Evolutionary conservation across 2,329 filamentous ascomycete species (phyloP).

Genomic region (Epichloe uncinata): DNA sequence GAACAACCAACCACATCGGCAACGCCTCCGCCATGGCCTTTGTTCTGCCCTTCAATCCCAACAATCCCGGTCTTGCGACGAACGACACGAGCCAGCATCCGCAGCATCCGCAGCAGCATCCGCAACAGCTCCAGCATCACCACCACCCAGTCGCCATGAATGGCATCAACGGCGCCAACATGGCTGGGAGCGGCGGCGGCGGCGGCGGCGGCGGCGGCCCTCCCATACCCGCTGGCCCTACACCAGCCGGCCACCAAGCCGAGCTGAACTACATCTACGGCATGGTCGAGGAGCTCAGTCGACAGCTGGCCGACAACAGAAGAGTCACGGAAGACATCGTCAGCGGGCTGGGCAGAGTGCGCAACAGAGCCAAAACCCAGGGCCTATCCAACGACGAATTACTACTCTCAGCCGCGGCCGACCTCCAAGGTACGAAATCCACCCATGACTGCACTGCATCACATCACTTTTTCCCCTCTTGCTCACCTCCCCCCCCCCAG

Average conservation of each 20-base stretch:
- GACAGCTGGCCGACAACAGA: constrained; percentile 48
- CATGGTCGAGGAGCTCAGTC: constrained; percentile 54
- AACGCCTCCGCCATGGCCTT: constrained; percentile 7
- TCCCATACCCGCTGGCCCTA: constrained; percentile 34
- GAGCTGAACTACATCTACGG: constrained; percentile 56
- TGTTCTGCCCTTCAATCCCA: not conserved
- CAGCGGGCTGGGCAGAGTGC: constrained; percentile 46
- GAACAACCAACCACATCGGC: not conserved
- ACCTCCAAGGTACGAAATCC: constrained; percentile 36
- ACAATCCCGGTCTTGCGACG: not conserved
- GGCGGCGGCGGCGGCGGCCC: constrained; percentile 11
- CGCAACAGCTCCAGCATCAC: constrained; percentile 2
- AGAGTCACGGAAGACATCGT: constrained; percentile 51
- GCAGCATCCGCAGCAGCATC: constrained; percentile 3
- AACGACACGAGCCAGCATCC: constrained; percentile 1
- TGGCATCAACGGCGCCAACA: constrained; percentile 34
- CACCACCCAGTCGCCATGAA: constrained; percentile 26
- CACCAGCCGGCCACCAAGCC: constrained; percentile 53
- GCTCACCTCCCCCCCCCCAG: constrained; percentile 19
- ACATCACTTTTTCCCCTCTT: not conserved
- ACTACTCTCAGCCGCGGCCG: constrained; percentile 39
- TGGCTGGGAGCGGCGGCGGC: constrained; percentile 27
- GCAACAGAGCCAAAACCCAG: constrained; percentile 39
- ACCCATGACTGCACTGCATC: not conserved
- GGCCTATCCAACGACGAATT: constrained; percentile 45